A percentile compares a stretch with the other conserved stretches of the same genome.
Evolutionary conservation across 257 asterid genomes (phyloP).

Genomic region (Jasminum sambac): DNA sequence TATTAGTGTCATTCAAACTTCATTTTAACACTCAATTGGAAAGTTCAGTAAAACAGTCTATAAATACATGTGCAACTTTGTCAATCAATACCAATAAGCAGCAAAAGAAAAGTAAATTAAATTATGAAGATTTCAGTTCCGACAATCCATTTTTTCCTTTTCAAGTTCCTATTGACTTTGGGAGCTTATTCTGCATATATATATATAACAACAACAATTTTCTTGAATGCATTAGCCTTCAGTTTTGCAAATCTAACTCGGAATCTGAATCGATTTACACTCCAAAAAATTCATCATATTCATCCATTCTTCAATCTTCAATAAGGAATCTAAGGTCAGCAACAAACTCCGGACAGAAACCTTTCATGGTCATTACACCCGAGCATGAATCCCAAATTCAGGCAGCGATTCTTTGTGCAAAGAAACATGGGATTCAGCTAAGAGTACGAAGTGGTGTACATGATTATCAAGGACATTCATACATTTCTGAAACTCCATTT

Average conservation of each 20-base stretch:
- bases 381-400: conserved; percentile 27
- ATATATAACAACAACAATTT: conserved; percentile 16
- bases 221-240: conserved; percentile 24
- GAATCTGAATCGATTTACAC: conserved; percentile 27
- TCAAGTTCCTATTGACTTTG: background rate
- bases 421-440: conserved; percentile 22
- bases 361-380: conserved; percentile 32
- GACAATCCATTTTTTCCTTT: background rate
- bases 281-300: conserved; percentile 29
- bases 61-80: background rate
- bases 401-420: conserved; percentile 33
- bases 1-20: background rate
- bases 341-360: conserved; percentile 9
- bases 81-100: background rate
- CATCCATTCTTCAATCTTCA: conserved; percentile 17
- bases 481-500: conserved; percentile 26
- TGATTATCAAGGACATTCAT: conserved; percentile 42
- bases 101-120: background rate
- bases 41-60: background rate
- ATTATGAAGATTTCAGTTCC: conserved; percentile 6
- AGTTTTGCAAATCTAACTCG: conserved; percentile 20
- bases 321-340: conserved; percentile 20
- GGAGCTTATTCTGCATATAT: conserved; percentile 19
- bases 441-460: conserved; percentile 41
- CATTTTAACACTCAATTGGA: background rate